Conservation (phyloP, 2,329 filamentous ascomycete species). For the Apiospora aurea region DNA sequence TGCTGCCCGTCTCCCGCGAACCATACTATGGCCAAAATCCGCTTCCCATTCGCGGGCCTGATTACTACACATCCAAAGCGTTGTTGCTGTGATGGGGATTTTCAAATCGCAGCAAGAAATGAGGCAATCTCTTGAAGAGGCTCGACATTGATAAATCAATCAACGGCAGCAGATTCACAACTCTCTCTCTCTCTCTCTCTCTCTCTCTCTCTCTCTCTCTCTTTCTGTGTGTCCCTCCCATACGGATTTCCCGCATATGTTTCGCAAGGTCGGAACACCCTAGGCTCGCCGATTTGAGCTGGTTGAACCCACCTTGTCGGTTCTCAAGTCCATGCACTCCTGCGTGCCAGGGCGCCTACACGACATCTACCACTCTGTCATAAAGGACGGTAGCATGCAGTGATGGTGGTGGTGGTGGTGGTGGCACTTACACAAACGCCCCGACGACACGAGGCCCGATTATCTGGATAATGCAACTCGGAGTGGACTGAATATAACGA, state of each 20-base stretch:
- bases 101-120: not conserved
- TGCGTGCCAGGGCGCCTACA: not conserved
- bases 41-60: not conserved
- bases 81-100: not conserved
- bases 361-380: not conserved
- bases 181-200: not conserved
- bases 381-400: not conserved
- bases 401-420: not conserved
- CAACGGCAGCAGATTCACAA: not conserved
- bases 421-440: not conserved
- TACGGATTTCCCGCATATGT: not conserved
- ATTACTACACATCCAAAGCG: not conserved
- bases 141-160: not conserved
- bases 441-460: slow-evolving; percentile 4
- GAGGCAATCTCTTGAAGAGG: slow-evolving; percentile 10
- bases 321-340: not conserved
- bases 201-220: not conserved
- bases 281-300: not conserved
- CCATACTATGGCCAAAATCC: not conserved
- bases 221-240: not conserved
- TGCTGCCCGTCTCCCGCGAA: slow-evolving; percentile 12
- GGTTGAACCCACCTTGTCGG: slow-evolving; percentile 9
- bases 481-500: slow-evolving; percentile 2
- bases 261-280: not conserved
- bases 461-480: slow-evolving; percentile 11